These are phyloP conservation scores for Papiliotrema flavescens DNA, from an alignment of 1,284 basidiomycete species.

Conservation along the genomic window DNA sequence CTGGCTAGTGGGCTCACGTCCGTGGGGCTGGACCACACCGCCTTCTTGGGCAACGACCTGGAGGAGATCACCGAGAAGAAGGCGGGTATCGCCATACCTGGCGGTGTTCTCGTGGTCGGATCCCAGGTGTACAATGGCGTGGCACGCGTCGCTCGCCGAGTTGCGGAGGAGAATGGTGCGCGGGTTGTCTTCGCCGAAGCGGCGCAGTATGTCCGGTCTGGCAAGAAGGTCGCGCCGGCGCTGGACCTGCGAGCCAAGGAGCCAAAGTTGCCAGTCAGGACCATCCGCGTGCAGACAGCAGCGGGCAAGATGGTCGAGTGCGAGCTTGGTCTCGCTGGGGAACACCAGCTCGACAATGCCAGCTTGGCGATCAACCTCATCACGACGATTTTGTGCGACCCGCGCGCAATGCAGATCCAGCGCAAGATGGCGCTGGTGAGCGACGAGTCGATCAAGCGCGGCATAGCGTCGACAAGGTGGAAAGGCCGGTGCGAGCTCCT, in stretches of 20 bases:
- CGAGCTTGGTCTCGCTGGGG: conserved; percentile 62
- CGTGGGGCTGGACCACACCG: conserved; percentile 90
- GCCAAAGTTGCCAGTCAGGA: not conserved
- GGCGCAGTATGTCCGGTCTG: not conserved
- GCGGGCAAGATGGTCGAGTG: conserved; percentile 10
- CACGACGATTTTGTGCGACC: conserved; percentile 57
- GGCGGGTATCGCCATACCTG: conserved; percentile 69
- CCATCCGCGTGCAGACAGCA: not conserved
- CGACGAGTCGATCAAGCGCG: conserved; percentile 54
- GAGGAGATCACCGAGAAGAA: conserved; percentile 78
- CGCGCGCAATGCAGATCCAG: conserved; percentile 39
- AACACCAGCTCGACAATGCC: conserved; percentile 78
- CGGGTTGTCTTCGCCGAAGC: conserved; percentile 24
- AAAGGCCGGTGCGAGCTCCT: conserved; percentile 76
- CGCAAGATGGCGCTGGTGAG: conserved; percentile 50
- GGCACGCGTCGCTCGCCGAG: conserved; percentile 47
- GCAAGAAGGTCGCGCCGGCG: not conserved
- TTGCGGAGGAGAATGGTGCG: conserved; percentile 46
- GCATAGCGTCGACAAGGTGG: conserved; percentile 67
- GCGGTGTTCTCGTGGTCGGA: conserved; percentile 71
- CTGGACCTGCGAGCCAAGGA: not conserved
- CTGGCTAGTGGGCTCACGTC: conserved; percentile 76
- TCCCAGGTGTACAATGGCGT: conserved; percentile 62
- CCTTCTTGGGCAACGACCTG: conserved; percentile 76
- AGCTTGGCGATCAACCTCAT: conserved; percentile 66